These are phyloP conservation scores for Tetrahymena borealis DNA, from an alignment of 73 alveolate species.

Conservation along the genomic window DNA sequence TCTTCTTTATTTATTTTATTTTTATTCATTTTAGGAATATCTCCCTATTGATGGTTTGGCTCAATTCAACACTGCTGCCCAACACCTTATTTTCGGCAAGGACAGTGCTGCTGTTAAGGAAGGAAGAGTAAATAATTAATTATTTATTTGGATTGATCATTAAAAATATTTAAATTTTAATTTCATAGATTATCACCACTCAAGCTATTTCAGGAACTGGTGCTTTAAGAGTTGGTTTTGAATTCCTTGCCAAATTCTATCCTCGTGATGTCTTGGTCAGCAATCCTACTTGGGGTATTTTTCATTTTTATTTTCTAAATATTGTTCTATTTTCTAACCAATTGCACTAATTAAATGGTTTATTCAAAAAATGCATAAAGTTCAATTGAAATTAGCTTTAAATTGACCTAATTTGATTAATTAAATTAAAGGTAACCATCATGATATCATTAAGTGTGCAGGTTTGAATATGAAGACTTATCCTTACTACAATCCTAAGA, in stretches of 20 bases:
- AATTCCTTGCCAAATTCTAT: slow-evolving; percentile 64
- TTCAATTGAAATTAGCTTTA: neutral
- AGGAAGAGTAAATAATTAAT: slow-evolving; percentile 40
- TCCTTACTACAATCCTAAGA: slow-evolving; percentile 83
- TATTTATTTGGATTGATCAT: neutral
- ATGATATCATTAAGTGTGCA: slow-evolving; percentile 63
- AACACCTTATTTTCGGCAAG: slow-evolving; percentile 71
- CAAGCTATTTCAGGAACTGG: slow-evolving; percentile 95
- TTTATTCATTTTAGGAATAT: slow-evolving; percentile 81
- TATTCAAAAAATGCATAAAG: neutral
- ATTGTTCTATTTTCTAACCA: neutral
- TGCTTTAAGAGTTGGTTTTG: slow-evolving; percentile 83
- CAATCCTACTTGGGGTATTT: slow-evolving; percentile 91
- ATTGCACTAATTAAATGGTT: neutral
- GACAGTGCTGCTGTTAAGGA: slow-evolving; percentile 62
- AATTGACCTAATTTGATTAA: no score
- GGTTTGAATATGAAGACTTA: slow-evolving; percentile 70
- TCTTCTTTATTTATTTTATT: neutral
- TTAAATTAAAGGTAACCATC: slow-evolving; percentile 75
- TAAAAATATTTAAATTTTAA: neutral
- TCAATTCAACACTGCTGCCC: slow-evolving; percentile 61
- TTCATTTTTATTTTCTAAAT: neutral
- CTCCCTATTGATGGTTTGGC: slow-evolving; percentile 91
- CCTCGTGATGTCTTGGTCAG: slow-evolving; percentile 65
- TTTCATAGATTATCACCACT: slow-evolving; percentile 48